A percentile compares a stretch with the other conserved stretches of the same genome.
phyloP scores from a whole-genome alignment of 2,329 filamentous ascomycete species.

The Tetracladium maxilliforme region DNA sequence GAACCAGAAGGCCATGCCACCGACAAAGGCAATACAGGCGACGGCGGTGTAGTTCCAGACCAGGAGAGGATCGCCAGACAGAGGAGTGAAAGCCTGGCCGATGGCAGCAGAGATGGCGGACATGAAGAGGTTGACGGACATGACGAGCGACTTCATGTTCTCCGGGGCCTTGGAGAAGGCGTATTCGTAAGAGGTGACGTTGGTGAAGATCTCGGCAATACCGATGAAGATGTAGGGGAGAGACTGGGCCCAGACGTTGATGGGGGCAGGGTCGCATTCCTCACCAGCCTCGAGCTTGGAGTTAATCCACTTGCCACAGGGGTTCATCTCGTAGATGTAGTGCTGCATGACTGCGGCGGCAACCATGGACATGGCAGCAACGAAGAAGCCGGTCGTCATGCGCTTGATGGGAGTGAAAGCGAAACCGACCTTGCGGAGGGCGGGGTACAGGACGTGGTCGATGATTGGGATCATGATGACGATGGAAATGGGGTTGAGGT shows the following conservation, averaged over 20 bases:
- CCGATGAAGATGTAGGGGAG: conserved; percentile 31
- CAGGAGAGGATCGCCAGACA: conserved; percentile 48
- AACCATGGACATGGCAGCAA: conserved; percentile 47
- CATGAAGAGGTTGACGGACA: conserved; percentile 56
- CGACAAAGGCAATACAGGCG: conserved; percentile 45
- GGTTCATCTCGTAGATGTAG: conserved; percentile 48
- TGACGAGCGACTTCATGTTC: conserved; percentile 70
- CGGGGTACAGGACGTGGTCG: conserved; percentile 55
- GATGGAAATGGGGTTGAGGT: conserved; percentile 61
- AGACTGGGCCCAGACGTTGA: conserved; percentile 50
- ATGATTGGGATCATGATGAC: conserved; percentile 62
- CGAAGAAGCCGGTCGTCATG: conserved; percentile 55
- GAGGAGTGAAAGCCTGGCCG: conserved; percentile 50
- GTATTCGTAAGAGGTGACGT: conserved; percentile 54
- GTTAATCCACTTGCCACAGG: conserved; percentile 32
- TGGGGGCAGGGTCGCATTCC: conserved; percentile 28
- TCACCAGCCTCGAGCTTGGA: conserved; percentile 24
- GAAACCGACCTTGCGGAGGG: conserved; percentile 46
- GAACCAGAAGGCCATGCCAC: conserved; percentile 53
- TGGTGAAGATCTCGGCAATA: conserved; percentile 41
- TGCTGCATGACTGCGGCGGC: conserved; percentile 40
- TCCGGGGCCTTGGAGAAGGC: conserved; percentile 65
- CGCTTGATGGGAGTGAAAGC: conserved; percentile 63
- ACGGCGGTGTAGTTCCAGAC: conserved; percentile 59
- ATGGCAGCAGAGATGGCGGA: conserved; percentile 54